Percentiles rank a stretch among this genome's conserved stretches.
Evolutionary conservation across 352 stramenopile genomes (phyloP).

Genomic region (Globisporangium nodosum): DNA sequence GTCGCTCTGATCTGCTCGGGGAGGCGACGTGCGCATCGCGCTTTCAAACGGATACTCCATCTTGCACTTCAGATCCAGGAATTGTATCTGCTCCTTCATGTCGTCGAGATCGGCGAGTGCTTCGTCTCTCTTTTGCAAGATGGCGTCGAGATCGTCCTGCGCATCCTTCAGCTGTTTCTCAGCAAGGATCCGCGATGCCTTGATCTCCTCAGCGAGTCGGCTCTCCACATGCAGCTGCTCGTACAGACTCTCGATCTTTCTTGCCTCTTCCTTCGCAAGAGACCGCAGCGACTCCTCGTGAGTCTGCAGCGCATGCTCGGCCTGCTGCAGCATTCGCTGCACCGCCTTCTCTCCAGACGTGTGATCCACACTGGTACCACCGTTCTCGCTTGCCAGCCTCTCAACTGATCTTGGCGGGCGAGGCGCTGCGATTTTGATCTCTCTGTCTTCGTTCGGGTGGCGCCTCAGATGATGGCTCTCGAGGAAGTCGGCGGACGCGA

Average conservation of each 20-base stretch:
- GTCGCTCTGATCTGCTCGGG: slow-evolving; percentile 1
- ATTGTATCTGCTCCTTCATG: slow-evolving; percentile 56
- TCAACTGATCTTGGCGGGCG: background rate
- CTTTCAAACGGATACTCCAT: slow-evolving; percentile 23
- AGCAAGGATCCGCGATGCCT: slow-evolving; percentile 17
- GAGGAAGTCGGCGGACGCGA: slow-evolving; percentile 53
- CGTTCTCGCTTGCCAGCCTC: background rate
- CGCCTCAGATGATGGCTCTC: slow-evolving; percentile 55
- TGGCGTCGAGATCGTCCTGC: slow-evolving; percentile 27
- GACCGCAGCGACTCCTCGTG: slow-evolving; percentile 45
- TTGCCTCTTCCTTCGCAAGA: slow-evolving; percentile 35
- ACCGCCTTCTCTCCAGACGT: slow-evolving; percentile 16
- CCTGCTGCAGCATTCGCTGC: slow-evolving; percentile 45
- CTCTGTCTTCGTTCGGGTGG: slow-evolving; percentile 27
- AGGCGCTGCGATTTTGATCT: slow-evolving; percentile 8
- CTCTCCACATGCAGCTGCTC: slow-evolving; percentile 44
- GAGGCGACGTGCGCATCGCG: background rate
- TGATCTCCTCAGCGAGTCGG: slow-evolving; percentile 38
- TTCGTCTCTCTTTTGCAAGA: slow-evolving; percentile 31
- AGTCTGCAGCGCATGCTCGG: slow-evolving; percentile 37
- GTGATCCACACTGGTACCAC: background rate
- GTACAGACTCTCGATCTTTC: slow-evolving; percentile 49
- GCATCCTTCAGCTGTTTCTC: slow-evolving; percentile 26
- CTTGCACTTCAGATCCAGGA: slow-evolving; percentile 35
- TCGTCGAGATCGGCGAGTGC: slow-evolving; percentile 25